phyloP scores from a whole-genome alignment of 495 filamentous ascomycete genomes.

The Annulohypoxylon maeteangense region DNA sequence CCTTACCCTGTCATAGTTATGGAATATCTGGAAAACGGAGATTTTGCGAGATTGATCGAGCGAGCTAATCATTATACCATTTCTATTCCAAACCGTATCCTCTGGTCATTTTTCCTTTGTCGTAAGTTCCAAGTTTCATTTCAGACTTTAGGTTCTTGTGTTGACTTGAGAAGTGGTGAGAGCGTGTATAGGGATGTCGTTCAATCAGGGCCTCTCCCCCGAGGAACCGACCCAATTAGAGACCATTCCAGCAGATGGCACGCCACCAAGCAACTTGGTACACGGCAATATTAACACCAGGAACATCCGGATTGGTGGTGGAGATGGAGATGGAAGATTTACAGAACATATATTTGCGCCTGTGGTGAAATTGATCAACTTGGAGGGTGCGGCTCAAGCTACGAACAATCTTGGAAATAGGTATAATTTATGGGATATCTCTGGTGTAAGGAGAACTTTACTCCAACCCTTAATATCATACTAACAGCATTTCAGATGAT shows the following conservation, averaged over 20 bases:
- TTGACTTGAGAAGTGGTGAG: constrained; percentile 23
- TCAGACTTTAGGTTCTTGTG: neutral
- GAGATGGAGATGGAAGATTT: neutral
- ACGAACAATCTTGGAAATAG: neutral
- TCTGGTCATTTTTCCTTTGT: constrained; percentile 24
- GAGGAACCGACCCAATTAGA: neutral
- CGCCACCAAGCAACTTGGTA: neutral
- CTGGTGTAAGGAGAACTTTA: neutral
- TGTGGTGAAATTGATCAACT: constrained; percentile 3
- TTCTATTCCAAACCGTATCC: constrained; percentile 3
- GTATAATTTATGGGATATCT: neutral
- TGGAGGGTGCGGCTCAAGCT: neutral
- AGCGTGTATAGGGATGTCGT: constrained; percentile 9
- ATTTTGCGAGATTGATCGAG: neutral
- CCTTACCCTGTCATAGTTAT: constrained; percentile 10
- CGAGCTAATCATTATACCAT: neutral
- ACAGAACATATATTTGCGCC: neutral
- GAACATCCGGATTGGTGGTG: constrained; percentile 2
- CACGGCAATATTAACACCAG: neutral
- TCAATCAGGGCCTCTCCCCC: constrained; percentile 1
- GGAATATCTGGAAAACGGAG: constrained; percentile 23
- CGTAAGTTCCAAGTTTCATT: constrained; percentile 6
- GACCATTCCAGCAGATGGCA: neutral
- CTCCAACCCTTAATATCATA: neutral
- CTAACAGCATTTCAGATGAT: neutral